Base-by-base conservation (phyloP, 2,329 filamentous ascomycete species). In the Pestalotiopsis sp. region DNA sequence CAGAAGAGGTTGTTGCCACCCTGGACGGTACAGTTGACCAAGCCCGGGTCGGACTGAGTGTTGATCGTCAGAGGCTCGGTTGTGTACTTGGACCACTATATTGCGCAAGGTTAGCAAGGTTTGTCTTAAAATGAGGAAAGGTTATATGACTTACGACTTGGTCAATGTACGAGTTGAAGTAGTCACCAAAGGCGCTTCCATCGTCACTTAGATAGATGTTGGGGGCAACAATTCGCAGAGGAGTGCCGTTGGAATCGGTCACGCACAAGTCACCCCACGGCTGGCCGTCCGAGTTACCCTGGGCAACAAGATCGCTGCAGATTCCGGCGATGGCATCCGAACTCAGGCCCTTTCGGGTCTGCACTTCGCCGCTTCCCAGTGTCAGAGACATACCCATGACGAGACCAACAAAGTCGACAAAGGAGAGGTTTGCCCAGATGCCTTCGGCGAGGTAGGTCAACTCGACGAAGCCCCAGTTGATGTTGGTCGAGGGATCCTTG, bases 381-480 rank as follows among this genome's bases (percentile, higher is more conserved):
- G 77, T 79, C 14, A 88, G 76, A 0, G 73, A 73, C 82, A 88
- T 85, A 56, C 85, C 84, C n/a, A 88, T 81, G 0, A 83, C 78
- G 17, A 88, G 78, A 4, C 85, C 80, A 20, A 86, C 81, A 70
- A 85, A 86, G 73, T 87, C 85, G 39, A 87, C 85, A 68, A 83
- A 86, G 62, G 80, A 84, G 66, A 87, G 81, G 73, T 87, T 86
- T 70, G 84, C 82, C 57, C 77, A 86, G 31, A 86, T 73, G 6
- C 77, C 74, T 0, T 79, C 79, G 0, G 72, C 61, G n/a, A 77
- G 83, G 72, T 81, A 82, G 1, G 83, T 84, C 36, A 87, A 76
- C 72, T 87, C 85, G 20, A 85, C 79, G 66, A 86, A 87, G 0
- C 84, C 84, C 84, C 84, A 87, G 73, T 82, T 82, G 49, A 84